These are phyloP conservation scores for Incumbomyces lentus DNA, from an alignment of 2,329 filamentous ascomycete species.

Conservation along the genomic window DNA sequence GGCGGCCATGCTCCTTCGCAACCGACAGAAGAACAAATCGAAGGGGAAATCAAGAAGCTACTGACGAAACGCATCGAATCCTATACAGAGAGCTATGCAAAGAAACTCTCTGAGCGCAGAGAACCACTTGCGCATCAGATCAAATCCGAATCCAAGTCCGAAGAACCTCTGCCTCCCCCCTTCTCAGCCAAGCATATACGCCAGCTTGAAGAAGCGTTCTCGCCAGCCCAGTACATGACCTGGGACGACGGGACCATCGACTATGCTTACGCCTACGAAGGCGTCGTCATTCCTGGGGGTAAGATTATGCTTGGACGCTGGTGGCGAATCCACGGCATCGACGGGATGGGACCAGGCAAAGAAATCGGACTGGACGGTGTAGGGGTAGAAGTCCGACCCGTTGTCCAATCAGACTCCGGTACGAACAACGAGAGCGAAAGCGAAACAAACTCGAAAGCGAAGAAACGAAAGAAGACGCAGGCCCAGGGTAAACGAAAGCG, in stretches of 20 bases:
- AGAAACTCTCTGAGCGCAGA: background rate
- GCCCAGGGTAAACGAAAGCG: conserved; percentile 6
- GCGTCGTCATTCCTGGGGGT: conserved; percentile 36
- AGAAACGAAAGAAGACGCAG: background rate
- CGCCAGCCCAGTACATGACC: conserved; percentile 11
- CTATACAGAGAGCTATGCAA: background rate
- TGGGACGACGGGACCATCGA: conserved; percentile 20
- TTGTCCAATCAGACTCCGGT: background rate
- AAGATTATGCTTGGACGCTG: conserved; percentile 42
- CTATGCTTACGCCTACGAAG: conserved; percentile 39
- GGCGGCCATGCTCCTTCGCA: background rate
- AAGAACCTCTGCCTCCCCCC: background rate
- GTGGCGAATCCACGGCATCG: conserved; percentile 27
- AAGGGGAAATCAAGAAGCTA: background rate
- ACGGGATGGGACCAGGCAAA: conserved; percentile 8
- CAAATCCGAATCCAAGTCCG: background rate
- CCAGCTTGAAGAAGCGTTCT: conserved; percentile 16
- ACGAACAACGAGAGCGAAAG: background rate
- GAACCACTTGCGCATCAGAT: background rate
- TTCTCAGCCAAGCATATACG: conserved; percentile 9
- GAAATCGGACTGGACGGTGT: conserved; percentile 11
- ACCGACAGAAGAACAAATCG: conserved; percentile 10
- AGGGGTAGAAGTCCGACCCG: conserved; percentile 6
- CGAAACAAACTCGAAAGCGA: background rate
- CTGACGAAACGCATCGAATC: background rate